A percentile compares a stretch with the other conserved stretches of the same genome.
These are phyloP conservation scores for Lophiotrema nucula DNA, from an alignment of 495 filamentous ascomycete species.

Conservation along the genomic window DNA sequence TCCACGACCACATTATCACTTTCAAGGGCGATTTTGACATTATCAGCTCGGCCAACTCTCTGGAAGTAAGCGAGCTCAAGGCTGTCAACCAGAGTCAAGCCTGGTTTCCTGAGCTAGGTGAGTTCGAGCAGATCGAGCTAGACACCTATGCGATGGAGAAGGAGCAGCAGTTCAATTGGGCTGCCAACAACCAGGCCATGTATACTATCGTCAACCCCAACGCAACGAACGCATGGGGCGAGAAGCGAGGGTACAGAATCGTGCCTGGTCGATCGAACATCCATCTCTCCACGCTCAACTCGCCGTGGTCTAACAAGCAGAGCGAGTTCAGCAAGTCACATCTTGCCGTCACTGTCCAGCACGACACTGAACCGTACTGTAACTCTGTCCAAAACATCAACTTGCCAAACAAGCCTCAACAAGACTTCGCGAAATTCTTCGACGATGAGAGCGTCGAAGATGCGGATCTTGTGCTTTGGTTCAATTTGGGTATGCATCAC, in stretches of 20 bases:
- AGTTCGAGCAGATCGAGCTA: conserved; percentile 16
- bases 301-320: conserved; percentile 11
- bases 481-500: conserved; percentile 32
- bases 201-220: conserved; percentile 27
- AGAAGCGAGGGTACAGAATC: conserved; percentile 30
- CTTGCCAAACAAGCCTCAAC: conserved; percentile 15
- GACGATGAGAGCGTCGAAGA: conserved; percentile 25
- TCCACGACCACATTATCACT: conserved; percentile 29
- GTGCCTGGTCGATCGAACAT: conserved; percentile 22
- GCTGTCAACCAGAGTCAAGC: conserved; percentile 15
- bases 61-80: conserved; percentile 22
- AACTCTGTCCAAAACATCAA: conserved; percentile 25
- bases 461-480: conserved; percentile 29
- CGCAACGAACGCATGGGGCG: conserved; percentile 24
- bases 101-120: conserved; percentile 21
- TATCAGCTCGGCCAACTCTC: conserved; percentile 6
- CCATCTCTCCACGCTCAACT: conserved; percentile 22
- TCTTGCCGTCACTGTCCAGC: conserved; percentile 13
- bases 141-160: conserved; percentile 3
- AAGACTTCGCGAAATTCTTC: conserved; percentile 29
- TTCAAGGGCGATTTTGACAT: conserved; percentile 35
- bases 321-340: conserved; percentile 17
- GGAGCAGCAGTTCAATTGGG: conserved; percentile 31
- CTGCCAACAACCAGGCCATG: conserved; percentile 28
- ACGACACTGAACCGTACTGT: conserved; percentile 22